Base-by-base conservation (phyloP, 495 filamentous ascomycete species). In the Penicillium verhagenii region DNA sequence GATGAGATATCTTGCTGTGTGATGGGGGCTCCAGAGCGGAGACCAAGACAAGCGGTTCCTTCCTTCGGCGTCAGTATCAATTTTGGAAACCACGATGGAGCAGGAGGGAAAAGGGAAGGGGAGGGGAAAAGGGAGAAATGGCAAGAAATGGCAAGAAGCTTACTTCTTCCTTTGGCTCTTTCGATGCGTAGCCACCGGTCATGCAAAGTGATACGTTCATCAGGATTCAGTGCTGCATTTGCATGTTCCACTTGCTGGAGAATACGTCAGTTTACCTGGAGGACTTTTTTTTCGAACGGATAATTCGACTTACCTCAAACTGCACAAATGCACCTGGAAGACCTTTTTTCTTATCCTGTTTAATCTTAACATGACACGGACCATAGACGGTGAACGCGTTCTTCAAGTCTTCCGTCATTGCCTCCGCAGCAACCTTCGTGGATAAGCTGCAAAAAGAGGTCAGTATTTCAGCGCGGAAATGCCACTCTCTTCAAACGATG, bases 271-370 rank as follows among this genome's bases (percentile, higher is more conserved):
- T 21, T 24, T 2, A 24, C 37, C 29, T 19, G 18, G 6, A 23
- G 19, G 33, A 4, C 24, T 24, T 23, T 9, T n/a, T 26, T 6
- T 3, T 10, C 11, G 18, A 43, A 19, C 18, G 14, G 10, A 50
- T 25, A 35, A 9, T n/a, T 5, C 6, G 19, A 51, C 51, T 50
- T 38, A 61, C 61, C 49, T 61, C 61, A 45, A 60, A 64, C 28
- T 64, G 61, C 16, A 64, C 58, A 53, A 64, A 64, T 11, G 58
- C 61, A 13, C 61, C 61, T 3, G 58, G 61, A 1, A 64, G 37
- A 6, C 49, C 46, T 21, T 56, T 61, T 25, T 55, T 55, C 29
- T 56, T 58, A 21, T 61, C 58, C 35, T 58, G 54, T 24, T 64
- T 64, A 13, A 64, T 60, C 40, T 64, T 64, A 14, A 55, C 54